Evolutionary conservation across 2,329 filamentous ascomycete species (phyloP), one percentile per base, ranked within the genome.

Genomic region (Aspergillus alliaceus): DNA sequence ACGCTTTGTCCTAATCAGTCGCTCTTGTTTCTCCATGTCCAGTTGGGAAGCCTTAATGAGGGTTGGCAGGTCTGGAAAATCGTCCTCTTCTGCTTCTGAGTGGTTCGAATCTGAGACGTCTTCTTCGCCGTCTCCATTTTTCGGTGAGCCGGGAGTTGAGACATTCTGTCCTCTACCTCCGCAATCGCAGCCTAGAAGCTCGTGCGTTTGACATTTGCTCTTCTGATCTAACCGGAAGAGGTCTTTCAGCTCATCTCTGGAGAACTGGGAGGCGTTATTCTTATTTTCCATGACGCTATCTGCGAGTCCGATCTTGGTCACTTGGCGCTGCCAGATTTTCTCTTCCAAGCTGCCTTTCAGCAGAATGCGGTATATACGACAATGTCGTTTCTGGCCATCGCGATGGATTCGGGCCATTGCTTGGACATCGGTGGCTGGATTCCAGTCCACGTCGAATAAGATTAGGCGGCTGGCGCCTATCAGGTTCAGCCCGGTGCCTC

Each of bases 401-500:
- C 88, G 82, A 68, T 90, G 87, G 47, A 90, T 88, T 14, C 88
- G 84, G 12, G 87, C 88, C 86, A 90, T 90, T 7, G 88, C 88
- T 69, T 91, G 88, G 20, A 88, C 76, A 65, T 91, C 88, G 0
- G 86, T 89, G 0, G 87, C 86, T 1, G 88, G 88, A 65, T 91
- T 91, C 88, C 88, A 91, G 72, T 90, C 88, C 8, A 89, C 83
- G 64, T 91, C 88, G 64, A 89, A 90, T 1, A 91, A 82, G 5
- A 90, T 77, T 2, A 91, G 81, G 22, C 88, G 82, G 31, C 85
- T 88, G 5, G 87, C 88, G 9, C 88, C 88, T 50, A 88, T 86
- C 4, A 91, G 79, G 64, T 90, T 90, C 46, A 91, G 77, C 1
- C 88, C 88, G 1, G 84, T 81, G 3, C 88, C 88, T 5, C 88